Percentiles rank a stretch among this genome's conserved stretches.
Conservation (phyloP, 2,329 filamentous ascomycete genomes). For the Verruconis gallopava region DNA sequence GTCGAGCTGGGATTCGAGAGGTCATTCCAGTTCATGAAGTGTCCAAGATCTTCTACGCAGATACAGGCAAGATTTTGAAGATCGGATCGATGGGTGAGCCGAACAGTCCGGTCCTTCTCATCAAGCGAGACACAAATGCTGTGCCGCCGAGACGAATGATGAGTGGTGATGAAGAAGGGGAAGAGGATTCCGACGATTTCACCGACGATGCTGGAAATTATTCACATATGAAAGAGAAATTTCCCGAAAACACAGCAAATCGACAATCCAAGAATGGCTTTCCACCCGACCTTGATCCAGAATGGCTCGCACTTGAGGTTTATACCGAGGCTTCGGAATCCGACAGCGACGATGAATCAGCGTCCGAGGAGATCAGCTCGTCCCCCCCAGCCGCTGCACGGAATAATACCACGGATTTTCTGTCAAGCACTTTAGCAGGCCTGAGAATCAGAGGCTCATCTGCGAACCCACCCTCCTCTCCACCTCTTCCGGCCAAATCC, state of each 20-base stretch:
- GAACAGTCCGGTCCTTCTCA: slow-evolving; percentile 59
- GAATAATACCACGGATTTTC: slow-evolving; percentile 6
- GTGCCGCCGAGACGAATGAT: slow-evolving; percentile 48
- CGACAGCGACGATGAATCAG: slow-evolving; percentile 31
- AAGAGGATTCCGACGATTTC: slow-evolving; percentile 26
- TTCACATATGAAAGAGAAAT: too few species aligned
- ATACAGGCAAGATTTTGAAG: slow-evolving; percentile 80
- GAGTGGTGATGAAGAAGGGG: slow-evolving; percentile 28
- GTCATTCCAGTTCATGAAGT: slow-evolving; percentile 59
- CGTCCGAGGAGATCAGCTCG: slow-evolving; percentile 12
- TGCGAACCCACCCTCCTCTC: slow-evolving; percentile 1
- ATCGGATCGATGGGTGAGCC: slow-evolving; percentile 56
- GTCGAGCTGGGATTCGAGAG: slow-evolving; percentile 51
- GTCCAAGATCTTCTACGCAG: slow-evolving; percentile 86
- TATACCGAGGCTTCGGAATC: slow-evolving; percentile 52
- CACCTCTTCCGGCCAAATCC: slow-evolving; percentile 10
- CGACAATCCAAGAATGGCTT: slow-evolving; percentile 26
- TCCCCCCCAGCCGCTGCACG: slow-evolving; percentile 13
- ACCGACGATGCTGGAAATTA: slow-evolving; percentile 19
- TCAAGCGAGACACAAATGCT: slow-evolving; percentile 59
- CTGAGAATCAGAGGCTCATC: slow-evolving; percentile 4
- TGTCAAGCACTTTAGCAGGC: background rate
- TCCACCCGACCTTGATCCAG: slow-evolving; percentile 65
- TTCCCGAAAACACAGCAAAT: slow-evolving; percentile 7
- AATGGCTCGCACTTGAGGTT: slow-evolving; percentile 87